Percentiles rank a stretch among this genome's conserved stretches.
Evolutionary conservation across 163 green algal genomes (phyloP).

Genomic region (Chlorella variabilis): DNA sequence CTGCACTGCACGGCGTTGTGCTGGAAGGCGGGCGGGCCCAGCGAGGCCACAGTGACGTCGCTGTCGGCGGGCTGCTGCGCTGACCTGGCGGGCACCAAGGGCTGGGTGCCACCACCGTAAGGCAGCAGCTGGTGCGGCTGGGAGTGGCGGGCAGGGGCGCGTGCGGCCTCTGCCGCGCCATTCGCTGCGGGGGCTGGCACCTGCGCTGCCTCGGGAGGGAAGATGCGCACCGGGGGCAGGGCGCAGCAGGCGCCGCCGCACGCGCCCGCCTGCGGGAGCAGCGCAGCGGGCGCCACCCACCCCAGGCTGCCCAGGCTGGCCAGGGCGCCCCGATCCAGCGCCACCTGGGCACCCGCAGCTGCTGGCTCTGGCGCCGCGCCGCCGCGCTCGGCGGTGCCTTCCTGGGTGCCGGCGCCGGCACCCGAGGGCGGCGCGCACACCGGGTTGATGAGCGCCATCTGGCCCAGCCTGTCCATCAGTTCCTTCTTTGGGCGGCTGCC

Average conservation of each 20-base stretch:
- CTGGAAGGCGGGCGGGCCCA: background rate
- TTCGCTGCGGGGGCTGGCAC: background rate
- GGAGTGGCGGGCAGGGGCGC: background rate
- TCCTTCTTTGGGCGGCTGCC: constrained; percentile 36
- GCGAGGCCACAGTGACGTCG: constrained; percentile 6
- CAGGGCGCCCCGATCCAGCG: background rate
- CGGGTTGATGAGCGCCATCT: constrained; percentile 19
- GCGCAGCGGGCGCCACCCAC: background rate
- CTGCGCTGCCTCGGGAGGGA: background rate
- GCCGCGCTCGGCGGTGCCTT: background rate
- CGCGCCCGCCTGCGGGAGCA: background rate
- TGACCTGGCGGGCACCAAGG: background rate
- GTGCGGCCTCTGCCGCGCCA: background rate
- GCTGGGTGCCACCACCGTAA: too few relatives aligned
- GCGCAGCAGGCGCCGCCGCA: constrained; percentile 1
- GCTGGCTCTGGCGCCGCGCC: background rate
- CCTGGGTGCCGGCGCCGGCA: background rate
- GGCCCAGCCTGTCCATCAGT: constrained; percentile 15
- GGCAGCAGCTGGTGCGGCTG: background rate
- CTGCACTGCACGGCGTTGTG: background rate
- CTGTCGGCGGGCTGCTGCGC: constrained; percentile 23
- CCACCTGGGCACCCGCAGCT: too few relatives aligned
- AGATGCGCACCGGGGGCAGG: constrained; percentile 12
- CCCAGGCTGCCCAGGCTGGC: background rate
- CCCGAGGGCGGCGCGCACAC: background rate